Evolutionary conservation across 805 yeast species (phyloP).

Genomic region (Lachancea mirantina): DNA sequence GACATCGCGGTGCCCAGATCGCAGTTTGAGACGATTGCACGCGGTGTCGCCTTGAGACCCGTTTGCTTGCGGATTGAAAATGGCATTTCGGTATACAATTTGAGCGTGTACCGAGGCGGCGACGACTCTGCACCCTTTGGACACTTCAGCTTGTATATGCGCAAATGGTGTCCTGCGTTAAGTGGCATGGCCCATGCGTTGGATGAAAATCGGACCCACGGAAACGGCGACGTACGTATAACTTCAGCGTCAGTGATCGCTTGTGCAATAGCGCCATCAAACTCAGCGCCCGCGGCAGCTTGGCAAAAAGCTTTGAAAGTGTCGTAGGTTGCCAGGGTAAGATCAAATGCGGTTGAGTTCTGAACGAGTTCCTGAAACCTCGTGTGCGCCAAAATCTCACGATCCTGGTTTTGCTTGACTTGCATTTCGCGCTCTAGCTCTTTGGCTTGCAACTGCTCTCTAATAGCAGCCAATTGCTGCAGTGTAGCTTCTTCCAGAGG

Average conservation of each 20-base stretch:
- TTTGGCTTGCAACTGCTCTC: conserved; percentile 18
- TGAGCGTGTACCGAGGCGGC: conserved; percentile 12
- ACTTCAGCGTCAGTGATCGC: conserved; percentile 1
- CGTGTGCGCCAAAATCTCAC: conserved; percentile 8
- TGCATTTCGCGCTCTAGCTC: conserved; percentile 10
- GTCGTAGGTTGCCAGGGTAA: conserved; percentile 34
- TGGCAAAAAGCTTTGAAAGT: conserved; percentile 32
- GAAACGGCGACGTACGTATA: conserved; percentile 24
- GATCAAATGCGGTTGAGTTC: conserved; percentile 21
- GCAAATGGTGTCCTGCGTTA: conserved; percentile 15
- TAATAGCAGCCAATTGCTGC: conserved; percentile 28
- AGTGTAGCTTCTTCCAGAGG: conserved; percentile 29
- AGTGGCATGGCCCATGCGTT: conserved; percentile 30
- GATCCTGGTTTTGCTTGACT: conserved; percentile 9
- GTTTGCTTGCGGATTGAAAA: conserved; percentile 13
- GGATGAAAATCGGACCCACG: conserved; percentile 31
- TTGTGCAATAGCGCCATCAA: background rate
- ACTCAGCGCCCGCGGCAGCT: conserved; percentile 1
- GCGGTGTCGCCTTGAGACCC: conserved; percentile 11
- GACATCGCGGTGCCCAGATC: conserved; percentile 13
- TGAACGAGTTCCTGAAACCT: conserved; percentile 13
- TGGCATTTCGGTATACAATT: conserved; percentile 16
- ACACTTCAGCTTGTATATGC: conserved; percentile 21
- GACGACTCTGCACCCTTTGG: conserved; percentile 10
- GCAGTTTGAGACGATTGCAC: conserved; percentile 9